These are phyloP conservation scores for Picea glauca DNA, from an alignment of 75 land plant genomes.

Conservation along the genomic window DNA sequence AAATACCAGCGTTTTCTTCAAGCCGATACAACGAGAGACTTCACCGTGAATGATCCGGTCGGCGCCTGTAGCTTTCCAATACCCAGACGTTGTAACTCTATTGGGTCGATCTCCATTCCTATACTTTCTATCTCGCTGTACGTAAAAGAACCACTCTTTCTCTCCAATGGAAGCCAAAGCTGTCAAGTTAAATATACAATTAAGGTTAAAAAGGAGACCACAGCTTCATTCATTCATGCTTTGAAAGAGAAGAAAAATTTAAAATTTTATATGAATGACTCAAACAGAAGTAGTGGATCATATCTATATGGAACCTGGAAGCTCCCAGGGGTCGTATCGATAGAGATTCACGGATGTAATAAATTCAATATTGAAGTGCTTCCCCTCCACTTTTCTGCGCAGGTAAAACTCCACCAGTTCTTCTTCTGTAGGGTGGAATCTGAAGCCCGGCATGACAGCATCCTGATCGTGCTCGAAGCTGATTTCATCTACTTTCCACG, in stretches of 20 bases:
- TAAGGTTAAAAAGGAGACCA: neutral
- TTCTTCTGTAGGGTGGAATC: constrained; percentile 89
- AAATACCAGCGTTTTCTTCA: constrained; percentile 80
- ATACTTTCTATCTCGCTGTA: constrained; percentile 67
- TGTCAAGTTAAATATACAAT: neutral
- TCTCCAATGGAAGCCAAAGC: constrained; percentile 65
- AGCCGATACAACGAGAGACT: constrained; percentile 36
- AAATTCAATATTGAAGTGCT: constrained; percentile 55
- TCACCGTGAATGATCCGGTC: constrained; percentile 53
- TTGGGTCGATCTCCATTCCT: constrained; percentile 69
- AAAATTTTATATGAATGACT: too few species aligned
- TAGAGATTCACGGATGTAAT: constrained; percentile 62
- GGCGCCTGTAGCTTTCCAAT: constrained; percentile 83
- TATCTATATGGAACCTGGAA: constrained; percentile 39
- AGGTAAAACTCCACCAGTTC: constrained; percentile 70
- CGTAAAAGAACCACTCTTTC: constrained; percentile 78
- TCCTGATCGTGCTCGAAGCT: constrained; percentile 31
- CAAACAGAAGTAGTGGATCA: neutral
- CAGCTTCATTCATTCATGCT: neutral
- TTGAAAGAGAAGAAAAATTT: neutral
- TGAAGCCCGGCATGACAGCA: constrained; percentile 67
- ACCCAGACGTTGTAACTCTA: constrained; percentile 68
- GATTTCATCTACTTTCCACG: too few species aligned
- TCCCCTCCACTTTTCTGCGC: constrained; percentile 13
- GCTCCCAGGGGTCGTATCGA: constrained; percentile 78